A percentile compares a stretch with the other conserved stretches of the same genome.
Conservation (phyloP, 2,329 filamentous ascomycete species). For the Meredithiella fracta region DNA sequence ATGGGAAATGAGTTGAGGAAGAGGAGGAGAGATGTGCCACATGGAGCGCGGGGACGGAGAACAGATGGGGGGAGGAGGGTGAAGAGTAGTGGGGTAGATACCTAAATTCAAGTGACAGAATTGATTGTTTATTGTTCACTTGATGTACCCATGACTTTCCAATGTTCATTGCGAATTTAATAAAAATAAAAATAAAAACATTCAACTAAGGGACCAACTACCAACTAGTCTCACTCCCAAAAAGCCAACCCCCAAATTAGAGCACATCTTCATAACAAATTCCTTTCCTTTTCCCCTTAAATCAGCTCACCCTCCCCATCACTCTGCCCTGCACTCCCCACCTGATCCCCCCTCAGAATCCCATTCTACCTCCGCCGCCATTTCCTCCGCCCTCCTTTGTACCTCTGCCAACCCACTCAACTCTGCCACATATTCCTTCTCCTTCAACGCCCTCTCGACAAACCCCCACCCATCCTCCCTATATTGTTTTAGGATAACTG, state of each 20-base stretch:
- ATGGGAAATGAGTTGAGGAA: conserved; percentile 51
- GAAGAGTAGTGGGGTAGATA: no score
- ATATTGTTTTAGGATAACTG: conserved; percentile 52
- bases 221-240: no score
- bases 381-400: conserved; percentile 39
- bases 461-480: conserved; percentile 56
- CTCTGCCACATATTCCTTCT: conserved; percentile 65
- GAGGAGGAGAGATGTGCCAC: conserved; percentile 43
- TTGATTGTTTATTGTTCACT: no score
- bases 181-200: no score
- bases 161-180: no score
- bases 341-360: conserved; percentile 27
- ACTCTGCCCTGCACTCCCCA: conserved; percentile 21
- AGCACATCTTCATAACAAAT: not conserved
- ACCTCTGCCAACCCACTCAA: conserved; percentile 59
- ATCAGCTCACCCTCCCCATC: conserved; percentile 40
- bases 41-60: conserved; percentile 35
- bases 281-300: conserved; percentile 16
- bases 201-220: no score
- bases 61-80: not conserved
- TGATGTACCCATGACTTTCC: no score
- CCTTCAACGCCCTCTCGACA: conserved; percentile 54
- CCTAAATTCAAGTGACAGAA: no score
- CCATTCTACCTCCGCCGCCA: conserved; percentile 40
- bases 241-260: no score